A percentile compares a stretch with the other conserved stretches of the same genome.
phyloP scores from a whole-genome alignment of 768 basidiomycete genomes.

The Amanita brunnescens region DNA sequence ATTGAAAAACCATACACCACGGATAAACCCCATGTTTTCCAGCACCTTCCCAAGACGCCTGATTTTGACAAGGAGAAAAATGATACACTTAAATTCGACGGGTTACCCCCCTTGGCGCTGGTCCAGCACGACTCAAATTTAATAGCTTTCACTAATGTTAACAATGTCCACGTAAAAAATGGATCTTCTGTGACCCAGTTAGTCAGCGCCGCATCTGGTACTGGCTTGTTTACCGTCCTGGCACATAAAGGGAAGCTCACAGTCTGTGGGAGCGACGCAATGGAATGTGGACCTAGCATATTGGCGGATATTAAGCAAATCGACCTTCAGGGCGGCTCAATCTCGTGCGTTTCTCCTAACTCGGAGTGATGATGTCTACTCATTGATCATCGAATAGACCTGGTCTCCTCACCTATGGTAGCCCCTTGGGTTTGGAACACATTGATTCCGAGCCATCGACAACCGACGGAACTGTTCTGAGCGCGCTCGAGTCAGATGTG shows the following conservation, averaged over 20 bases:
- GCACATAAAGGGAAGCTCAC: constrained; percentile 43
- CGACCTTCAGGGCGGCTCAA: constrained; percentile 58
- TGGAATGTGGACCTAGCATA: constrained; percentile 16
- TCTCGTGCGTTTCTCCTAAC: constrained; percentile 37
- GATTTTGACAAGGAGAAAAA: constrained; percentile 51
- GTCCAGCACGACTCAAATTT: constrained; percentile 25
- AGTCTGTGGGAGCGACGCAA: constrained; percentile 29
- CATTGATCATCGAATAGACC: constrained; percentile 30
- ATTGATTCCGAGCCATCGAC: constrained; percentile 52
- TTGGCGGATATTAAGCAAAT: constrained; percentile 25
- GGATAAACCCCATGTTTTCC: constrained; percentile 45
- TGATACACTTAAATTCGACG: constrained; percentile 48
- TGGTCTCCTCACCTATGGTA: constrained; percentile 55
- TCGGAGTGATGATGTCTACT: background rate
- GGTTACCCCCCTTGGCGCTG: constrained; percentile 53
- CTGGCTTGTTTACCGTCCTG: constrained; percentile 31
- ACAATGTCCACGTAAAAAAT: constrained; percentile 34
- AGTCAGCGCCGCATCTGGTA: constrained; percentile 16
- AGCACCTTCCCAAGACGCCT: constrained; percentile 45
- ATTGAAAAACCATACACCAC: constrained; percentile 34
- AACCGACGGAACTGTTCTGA: constrained; percentile 47
- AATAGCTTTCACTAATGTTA: constrained; percentile 62
- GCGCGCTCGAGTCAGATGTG: constrained; percentile 31
- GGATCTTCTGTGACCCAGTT: constrained; percentile 22
- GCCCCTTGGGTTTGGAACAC: constrained; percentile 54